These are phyloP conservation scores for Fusarium multiceps DNA, from an alignment of 2,329 filamentous ascomycete species.

Conservation along the genomic window DNA sequence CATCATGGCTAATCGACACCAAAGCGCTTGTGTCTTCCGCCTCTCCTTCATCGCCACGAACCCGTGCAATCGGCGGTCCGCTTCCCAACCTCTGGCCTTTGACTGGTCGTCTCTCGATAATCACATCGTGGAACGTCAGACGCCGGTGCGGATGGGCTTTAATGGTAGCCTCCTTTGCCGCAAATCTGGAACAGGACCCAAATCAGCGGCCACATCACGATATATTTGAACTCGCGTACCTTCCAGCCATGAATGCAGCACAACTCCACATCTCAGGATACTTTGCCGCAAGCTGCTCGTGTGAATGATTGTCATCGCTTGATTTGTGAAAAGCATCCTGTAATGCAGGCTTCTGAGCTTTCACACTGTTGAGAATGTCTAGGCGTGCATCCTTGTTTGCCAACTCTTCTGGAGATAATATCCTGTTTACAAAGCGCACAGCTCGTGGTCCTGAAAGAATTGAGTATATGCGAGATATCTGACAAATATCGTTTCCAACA, in stretches of 20 bases:
- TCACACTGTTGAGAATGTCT: slow-evolving; percentile 15
- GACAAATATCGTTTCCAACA: slow-evolving; percentile 84
- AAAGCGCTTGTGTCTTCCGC: slow-evolving; percentile 66
- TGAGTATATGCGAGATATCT: slow-evolving; percentile 70
- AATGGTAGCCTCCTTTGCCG: slow-evolving; percentile 79
- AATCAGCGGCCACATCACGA: slow-evolving; percentile 10
- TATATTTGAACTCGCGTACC: slow-evolving; percentile 41
- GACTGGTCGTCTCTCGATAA: slow-evolving; percentile 53
- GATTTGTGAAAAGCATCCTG: neutral
- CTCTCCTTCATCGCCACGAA: slow-evolving; percentile 48
- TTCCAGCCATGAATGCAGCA: slow-evolving; percentile 52
- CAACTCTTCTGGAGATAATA: slow-evolving; percentile 57
- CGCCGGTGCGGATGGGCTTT: slow-evolving; percentile 74
- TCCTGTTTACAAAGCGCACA: slow-evolving; percentile 58
- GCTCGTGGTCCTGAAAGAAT: slow-evolving; percentile 62
- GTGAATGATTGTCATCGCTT: neutral
- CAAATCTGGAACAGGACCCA: slow-evolving; percentile 61
- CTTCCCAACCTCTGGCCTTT: slow-evolving; percentile 48
- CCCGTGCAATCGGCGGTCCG: slow-evolving; percentile 59
- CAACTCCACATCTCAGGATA: slow-evolving; percentile 50
- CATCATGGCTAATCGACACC: slow-evolving; percentile 89
- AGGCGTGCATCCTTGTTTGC: slow-evolving; percentile 40
- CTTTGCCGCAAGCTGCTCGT: slow-evolving; percentile 6
- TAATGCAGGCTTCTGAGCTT: neutral
- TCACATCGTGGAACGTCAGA: slow-evolving; percentile 72